Base-by-base conservation (phyloP, 1,139 yeast species). In the Yamadazyma atlantica region DNA sequence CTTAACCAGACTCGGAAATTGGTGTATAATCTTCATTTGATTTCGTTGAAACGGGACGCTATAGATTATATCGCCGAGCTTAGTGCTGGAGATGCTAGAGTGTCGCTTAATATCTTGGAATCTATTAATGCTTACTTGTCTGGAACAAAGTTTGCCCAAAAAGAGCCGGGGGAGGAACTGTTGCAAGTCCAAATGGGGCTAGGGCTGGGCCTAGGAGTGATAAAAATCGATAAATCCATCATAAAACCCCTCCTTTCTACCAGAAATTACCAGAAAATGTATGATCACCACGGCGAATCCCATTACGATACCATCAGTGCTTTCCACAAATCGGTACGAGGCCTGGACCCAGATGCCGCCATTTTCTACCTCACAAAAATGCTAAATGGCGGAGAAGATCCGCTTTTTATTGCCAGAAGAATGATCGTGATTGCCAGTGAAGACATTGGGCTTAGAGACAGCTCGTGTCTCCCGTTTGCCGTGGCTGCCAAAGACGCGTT, bases 301-400 rank as follows among this genome's bases (percentile, higher is more conserved):
- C 98, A 92, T 58, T 94, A 92, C 58, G 99, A 92, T 57, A 80
- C 95, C 0, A 92, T 92, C 4, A 85, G 96, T 29, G 97, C 97
- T 1, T 83, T 94, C 48, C 97, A 92, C 62, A 92, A 92, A 54
- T 78, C 96, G 0, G 76, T 92, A 0, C 71, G 98, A 38, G 98
- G 97, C 0, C 76, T 86, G 0, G 83, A 90, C 54, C 83, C 92
- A 0, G 88, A 92, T 60, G 97, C 97, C 0, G 83, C 97, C 0
- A 64, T 92, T 43, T 89, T 83, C 58, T 92, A 92, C 53, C 65
- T 92, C 17, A 92, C 83, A 0, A 75, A 89, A 38, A 90, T 92
- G 97, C 66, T 92, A 3, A 75, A 78, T 41, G 90, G 95, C 2
- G 97, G 98, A 0, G 97, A 92, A 55, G 96, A 87, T 55, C 98